Conservation (phyloP, 1,284 basidiomycete genomes). For the Cronartium quercuum region DNA sequence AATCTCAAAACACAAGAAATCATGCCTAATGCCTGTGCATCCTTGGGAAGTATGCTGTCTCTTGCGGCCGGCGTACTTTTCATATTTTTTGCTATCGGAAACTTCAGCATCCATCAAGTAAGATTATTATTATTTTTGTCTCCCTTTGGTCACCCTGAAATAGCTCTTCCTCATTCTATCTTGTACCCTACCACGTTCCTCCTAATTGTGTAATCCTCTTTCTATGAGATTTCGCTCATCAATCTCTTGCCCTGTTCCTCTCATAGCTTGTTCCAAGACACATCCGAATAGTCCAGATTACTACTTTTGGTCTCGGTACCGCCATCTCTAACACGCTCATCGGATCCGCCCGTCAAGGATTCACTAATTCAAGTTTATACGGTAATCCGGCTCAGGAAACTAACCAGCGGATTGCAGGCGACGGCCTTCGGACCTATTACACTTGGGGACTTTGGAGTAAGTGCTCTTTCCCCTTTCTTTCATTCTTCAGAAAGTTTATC, state of each 20-base stretch:
- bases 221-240: not conserved
- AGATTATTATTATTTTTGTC: not conserved
- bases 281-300: constrained; percentile 6
- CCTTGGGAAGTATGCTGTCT: not conserved
- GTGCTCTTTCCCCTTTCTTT: not conserved
- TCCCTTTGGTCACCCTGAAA: not conserved
- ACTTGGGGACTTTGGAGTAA: constrained; percentile 36
- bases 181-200: not conserved
- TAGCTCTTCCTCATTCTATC: not conserved
- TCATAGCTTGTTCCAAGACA: constrained; percentile 22
- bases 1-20: too few relatives aligned
- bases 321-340: not conserved
- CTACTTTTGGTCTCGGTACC: constrained; percentile 9
- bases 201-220: not conserved
- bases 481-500: not conserved
- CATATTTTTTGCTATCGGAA: constrained; percentile 32
- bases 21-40: not conserved
- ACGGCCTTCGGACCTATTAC: constrained; percentile 23
- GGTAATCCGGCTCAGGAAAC: constrained; percentile 5
- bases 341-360: not conserved
- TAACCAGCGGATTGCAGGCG: constrained; percentile 1
- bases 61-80: constrained; percentile 25
- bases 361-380: not conserved
- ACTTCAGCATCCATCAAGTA: constrained; percentile 33
- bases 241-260: not conserved